Conservation (phyloP, 768 basidiomycete species). For the Rhodosporidiobolus odoratus region DNA sequence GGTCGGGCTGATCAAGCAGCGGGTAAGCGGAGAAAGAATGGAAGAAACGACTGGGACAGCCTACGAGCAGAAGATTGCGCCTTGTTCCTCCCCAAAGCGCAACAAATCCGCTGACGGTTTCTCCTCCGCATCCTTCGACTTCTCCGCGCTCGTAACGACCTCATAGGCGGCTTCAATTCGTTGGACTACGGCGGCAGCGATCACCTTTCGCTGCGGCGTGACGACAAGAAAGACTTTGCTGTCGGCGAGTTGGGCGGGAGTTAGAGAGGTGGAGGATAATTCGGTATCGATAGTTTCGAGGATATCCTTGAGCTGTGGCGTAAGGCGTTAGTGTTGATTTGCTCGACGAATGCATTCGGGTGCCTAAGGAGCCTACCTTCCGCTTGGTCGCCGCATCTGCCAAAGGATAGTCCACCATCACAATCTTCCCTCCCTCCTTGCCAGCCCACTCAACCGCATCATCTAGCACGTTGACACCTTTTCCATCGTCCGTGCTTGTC, state of each 20-base stretch:
- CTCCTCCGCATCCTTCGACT: neutral
- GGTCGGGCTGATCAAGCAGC: slow-evolving; percentile 14
- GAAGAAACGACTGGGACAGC: neutral
- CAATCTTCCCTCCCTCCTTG: slow-evolving; percentile 4
- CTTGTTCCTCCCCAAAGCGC: slow-evolving; percentile 33
- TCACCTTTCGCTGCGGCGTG: slow-evolving; percentile 29
- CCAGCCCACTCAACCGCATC: slow-evolving; percentile 23
- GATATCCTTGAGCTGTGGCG: slow-evolving; percentile 28
- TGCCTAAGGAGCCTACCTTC: slow-evolving; percentile 5
- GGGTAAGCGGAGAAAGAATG: neutral
- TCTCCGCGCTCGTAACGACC: slow-evolving; percentile 20
- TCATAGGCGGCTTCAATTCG: slow-evolving; percentile 32
- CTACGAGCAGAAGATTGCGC: slow-evolving; percentile 41
- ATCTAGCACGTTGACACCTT: slow-evolving; percentile 21
- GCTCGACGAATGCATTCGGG: neutral
- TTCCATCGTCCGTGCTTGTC: neutral
- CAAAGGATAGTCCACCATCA: slow-evolving; percentile 29
- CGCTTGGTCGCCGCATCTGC: neutral
- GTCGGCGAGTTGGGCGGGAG: slow-evolving; percentile 16
- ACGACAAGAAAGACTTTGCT: slow-evolving; percentile 36
- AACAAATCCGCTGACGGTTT: slow-evolving; percentile 1
- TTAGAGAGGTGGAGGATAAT: slow-evolving; percentile 27
- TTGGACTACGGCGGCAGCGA: slow-evolving; percentile 36
- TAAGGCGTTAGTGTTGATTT: neutral
- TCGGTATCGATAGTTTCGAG: slow-evolving; percentile 37